These are phyloP conservation scores for Podaxis sp. DNA, from an alignment of 768 basidiomycete species.

Conservation along the genomic window DNA sequence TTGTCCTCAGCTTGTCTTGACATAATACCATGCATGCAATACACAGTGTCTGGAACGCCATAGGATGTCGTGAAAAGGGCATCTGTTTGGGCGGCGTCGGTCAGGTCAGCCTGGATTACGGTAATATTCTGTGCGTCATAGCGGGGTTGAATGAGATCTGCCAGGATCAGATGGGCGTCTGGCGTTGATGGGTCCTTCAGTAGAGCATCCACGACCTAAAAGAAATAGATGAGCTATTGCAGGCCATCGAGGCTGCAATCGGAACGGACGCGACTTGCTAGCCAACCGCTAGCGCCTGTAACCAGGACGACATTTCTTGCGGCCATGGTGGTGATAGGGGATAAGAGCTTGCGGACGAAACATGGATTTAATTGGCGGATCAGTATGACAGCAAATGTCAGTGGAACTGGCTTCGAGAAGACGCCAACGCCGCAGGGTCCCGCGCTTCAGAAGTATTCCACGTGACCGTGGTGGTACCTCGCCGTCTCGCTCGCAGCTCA, in stretches of 20 bases:
- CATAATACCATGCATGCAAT: slow-evolving; percentile 61
- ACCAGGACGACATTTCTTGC: slow-evolving; percentile 36
- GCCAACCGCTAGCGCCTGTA: slow-evolving; percentile 44
- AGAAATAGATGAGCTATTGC: not conserved
- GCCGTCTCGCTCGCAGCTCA: too few relatives aligned
- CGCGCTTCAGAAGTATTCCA: too few relatives aligned
- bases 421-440: not conserved
- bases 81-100: slow-evolving; percentile 33
- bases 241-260: not conserved
- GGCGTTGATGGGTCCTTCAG: slow-evolving; percentile 31
- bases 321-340: slow-evolving; percentile 19
- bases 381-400: not conserved
- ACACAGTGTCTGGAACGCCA: slow-evolving; percentile 43
- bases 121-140: slow-evolving; percentile 30
- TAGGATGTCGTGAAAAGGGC: slow-evolving; percentile 37
- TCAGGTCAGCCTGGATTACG: slow-evolving; percentile 41
- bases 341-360: not conserved
- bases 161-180: slow-evolving; percentile 47
- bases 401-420: not conserved
- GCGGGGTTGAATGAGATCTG: slow-evolving; percentile 45
- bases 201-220: slow-evolving; percentile 37
- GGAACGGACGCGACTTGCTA: slow-evolving; percentile 35
- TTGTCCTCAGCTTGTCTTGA: slow-evolving; percentile 60
- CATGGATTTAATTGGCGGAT: not conserved
- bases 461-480: too few relatives aligned